Evolutionary conservation across 305 asterid genomes (phyloP), one percentile per base, ranked within the genome.

Genomic region (Andrographis paniculata): DNA sequence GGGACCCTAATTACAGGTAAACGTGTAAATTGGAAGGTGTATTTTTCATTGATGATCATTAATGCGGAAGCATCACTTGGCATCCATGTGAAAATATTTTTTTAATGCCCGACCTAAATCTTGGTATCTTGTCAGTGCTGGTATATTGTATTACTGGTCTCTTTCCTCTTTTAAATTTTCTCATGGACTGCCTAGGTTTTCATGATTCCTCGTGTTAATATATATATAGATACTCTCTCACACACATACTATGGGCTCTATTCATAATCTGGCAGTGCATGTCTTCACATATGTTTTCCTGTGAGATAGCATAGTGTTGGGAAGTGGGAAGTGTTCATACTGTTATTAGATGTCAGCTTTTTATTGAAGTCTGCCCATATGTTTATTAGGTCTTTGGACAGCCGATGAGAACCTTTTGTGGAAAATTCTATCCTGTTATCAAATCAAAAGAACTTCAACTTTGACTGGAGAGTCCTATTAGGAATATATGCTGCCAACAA

Each of bases 1-100:
- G 97, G 99, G 99, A 92, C 68, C 99, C 99, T 74, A 79, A 92
- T 76, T 92, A 92, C 72, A 92, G 99, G 99, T 87, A 70, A 28
- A 36, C 20, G 18, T 13, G 17, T 58, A 43, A 47, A 30, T 16
- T 20, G 18, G 8, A 42, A n/a, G n/a, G n/a, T n/a, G n/a, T n/a
- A n/a, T n/a, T n/a, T n/a, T n/a, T n/a, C n/a, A n/a, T n/a, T 35
- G 45, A 17, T 20, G 41, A 37, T 20, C 36, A 35, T 41, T 19
- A 42, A 42, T 47, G 30, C 55, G 50, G 57, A 49, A 23, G 52
- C 20, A 33, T 56, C 39, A 18, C 44, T 58, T 55, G 36, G 39
- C 44, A 48, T 47, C 19, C 23, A 52, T 51, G 18, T 40, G 20
- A 40, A 20, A 37, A 44, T 5, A 20, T 23, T 50, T 15, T 23